Percentiles rank a stretch among this genome's conserved stretches.
Conservation (phyloP, 1,139 yeast species). For the Suhomyces chickasaworum region DNA sequence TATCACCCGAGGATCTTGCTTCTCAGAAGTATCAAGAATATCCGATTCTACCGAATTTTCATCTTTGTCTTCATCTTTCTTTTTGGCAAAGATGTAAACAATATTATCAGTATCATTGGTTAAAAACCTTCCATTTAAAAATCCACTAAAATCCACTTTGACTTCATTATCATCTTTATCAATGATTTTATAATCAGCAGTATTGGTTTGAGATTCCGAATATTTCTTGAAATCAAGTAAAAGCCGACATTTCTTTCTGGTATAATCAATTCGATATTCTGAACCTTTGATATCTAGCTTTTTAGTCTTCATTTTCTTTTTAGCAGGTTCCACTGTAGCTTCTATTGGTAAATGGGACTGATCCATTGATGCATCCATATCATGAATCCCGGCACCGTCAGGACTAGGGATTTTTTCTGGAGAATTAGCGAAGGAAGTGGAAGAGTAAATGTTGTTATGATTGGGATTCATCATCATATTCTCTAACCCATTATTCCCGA, state of each 20-base stretch:
- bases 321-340: slow-evolving; percentile 8
- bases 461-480: slow-evolving; percentile 5
- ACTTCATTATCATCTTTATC: slow-evolving; percentile 31
- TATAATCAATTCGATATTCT: slow-evolving; percentile 13
- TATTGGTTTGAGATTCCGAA: slow-evolving; percentile 12
- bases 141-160: slow-evolving; percentile 36
- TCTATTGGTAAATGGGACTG: background rate
- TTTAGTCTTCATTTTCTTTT: slow-evolving; percentile 10
- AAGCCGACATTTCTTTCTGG: slow-evolving; percentile 18
- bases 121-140: slow-evolving; percentile 45
- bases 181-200: slow-evolving; percentile 30
- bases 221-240: slow-evolving; percentile 34
- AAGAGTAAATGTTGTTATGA: background rate
- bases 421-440: slow-evolving; percentile 4
- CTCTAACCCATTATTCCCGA: slow-evolving; percentile 8
- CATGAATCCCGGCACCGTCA: background rate
- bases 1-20: slow-evolving; percentile 39
- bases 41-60: slow-evolving; percentile 1
- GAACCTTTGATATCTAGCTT: slow-evolving; percentile 14
- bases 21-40: slow-evolving; percentile 6
- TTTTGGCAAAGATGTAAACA: slow-evolving; percentile 33
- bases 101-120: slow-evolving; percentile 48
- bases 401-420: slow-evolving; percentile 11
- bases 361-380: background rate
- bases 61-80: slow-evolving; percentile 16